A percentile compares a stretch with the other conserved stretches of the same genome.
Evolutionary conservation across 345 rosid genomes (phyloP).

Genomic region (Conringia planisiliqua): DNA sequence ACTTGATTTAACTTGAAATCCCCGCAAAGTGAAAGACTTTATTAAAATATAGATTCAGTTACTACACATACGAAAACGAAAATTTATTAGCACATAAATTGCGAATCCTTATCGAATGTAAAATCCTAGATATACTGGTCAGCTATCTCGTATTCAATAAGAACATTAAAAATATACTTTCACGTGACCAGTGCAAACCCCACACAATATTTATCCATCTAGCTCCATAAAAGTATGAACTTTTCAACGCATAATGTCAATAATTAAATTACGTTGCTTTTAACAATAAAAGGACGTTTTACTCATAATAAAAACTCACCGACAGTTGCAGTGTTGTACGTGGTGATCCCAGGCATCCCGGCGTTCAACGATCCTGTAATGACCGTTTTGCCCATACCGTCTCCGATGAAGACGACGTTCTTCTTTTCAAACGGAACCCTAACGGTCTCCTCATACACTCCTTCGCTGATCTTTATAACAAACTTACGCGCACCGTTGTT

Average conservation of each 20-base stretch:
- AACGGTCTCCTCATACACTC: constrained; percentile 72
- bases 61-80: neutral
- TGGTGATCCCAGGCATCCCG: constrained; percentile 60
- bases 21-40: too few relatives aligned
- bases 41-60: too few relatives aligned
- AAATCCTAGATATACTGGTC: neutral
- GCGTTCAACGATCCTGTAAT: constrained; percentile 59
- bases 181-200: constrained; percentile 4
- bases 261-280: neutral
- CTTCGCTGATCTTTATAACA: constrained; percentile 60
- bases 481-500: constrained; percentile 37
- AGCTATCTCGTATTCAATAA: neutral
- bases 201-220: neutral
- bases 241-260: neutral
- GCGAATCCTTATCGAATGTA: neutral
- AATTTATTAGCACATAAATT: neutral
- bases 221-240: neutral
- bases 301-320: constrained; percentile 40
- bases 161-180: neutral
- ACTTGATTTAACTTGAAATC: neutral
- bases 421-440: constrained; percentile 73
- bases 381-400: constrained; percentile 85
- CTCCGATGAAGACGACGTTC: constrained; percentile 78
- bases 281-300: neutral
- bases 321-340: constrained; percentile 76